Percentiles rank a stretch among this genome's conserved stretches.
Conservation (phyloP, 805 yeast genomes). For the Millerago galiae region DNA sequence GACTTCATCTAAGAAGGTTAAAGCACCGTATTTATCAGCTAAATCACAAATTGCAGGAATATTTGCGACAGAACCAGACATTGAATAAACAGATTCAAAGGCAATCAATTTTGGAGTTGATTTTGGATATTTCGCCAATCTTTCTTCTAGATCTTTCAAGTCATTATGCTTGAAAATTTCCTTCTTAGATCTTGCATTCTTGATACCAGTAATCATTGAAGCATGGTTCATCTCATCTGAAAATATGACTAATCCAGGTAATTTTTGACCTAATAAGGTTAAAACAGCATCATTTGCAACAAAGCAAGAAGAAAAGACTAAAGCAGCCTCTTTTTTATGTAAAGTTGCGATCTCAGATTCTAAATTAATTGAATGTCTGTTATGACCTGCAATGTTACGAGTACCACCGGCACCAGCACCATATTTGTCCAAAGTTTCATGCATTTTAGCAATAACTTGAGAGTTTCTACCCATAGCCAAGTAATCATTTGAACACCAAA, state of each 20-base stretch:
- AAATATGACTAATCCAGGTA: constrained; percentile 85
- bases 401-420: constrained; percentile 99
- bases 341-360: constrained; percentile 85
- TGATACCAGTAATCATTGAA: constrained; percentile 94
- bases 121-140: constrained; percentile 73
- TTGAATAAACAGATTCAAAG: constrained; percentile 93
- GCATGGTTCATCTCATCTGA: constrained; percentile 95
- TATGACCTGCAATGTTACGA: constrained; percentile 97
- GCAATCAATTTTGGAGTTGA: constrained; percentile 93
- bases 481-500: constrained; percentile 99
- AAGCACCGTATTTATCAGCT: constrained; percentile 96
- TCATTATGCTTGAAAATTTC: constrained; percentile 91
- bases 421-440: constrained; percentile 71
- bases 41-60: constrained; percentile 88
- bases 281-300: constrained; percentile 96
- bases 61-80: constrained; percentile 97
- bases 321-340: constrained; percentile 91
- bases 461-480: constrained; percentile 88
- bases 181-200: constrained; percentile 81
- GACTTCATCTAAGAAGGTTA: constrained; percentile 96
- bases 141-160: constrained; percentile 71
- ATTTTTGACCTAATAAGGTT: constrained; percentile 82
- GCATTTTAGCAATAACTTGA: constrained; percentile 70
- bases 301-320: constrained; percentile 91
- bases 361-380: constrained; percentile 76